These are phyloP conservation scores for Akanthomyces dipterigenus DNA, from an alignment of 2,329 filamentous ascomycete genomes.

Conservation along the genomic window DNA sequence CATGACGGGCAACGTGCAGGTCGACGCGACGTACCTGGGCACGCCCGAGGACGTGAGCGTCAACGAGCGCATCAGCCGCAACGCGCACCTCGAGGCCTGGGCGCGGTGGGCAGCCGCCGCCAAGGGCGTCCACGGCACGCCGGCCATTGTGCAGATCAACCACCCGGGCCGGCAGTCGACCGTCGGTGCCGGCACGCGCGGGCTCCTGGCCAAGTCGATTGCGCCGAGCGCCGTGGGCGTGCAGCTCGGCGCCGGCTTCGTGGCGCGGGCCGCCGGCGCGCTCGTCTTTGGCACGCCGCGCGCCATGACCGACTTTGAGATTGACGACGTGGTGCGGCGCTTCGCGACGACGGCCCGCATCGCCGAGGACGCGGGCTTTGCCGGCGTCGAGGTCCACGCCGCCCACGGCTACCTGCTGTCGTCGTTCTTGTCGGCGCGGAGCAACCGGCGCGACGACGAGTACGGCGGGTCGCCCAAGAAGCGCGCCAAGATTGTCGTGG, in stretches of 20 bases:
- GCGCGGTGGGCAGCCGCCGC: slow-evolving; percentile 28
- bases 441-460: slow-evolving; percentile 45
- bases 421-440: slow-evolving; percentile 45
- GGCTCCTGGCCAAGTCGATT: slow-evolving; percentile 31
- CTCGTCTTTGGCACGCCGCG: slow-evolving; percentile 47
- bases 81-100: slow-evolving; percentile 30
- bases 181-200: slow-evolving; percentile 28
- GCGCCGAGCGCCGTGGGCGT: slow-evolving; percentile 38
- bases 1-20: slow-evolving; percentile 43
- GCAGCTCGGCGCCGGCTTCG: slow-evolving; percentile 30
- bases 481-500: slow-evolving; percentile 42
- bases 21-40: slow-evolving; percentile 33
- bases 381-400: slow-evolving; percentile 38
- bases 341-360: slow-evolving; percentile 49
- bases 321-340: slow-evolving; percentile 42
- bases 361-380: slow-evolving; percentile 37
- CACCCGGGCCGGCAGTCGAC: slow-evolving; percentile 42
- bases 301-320: slow-evolving; percentile 49
- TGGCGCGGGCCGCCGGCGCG: slow-evolving; percentile 24
- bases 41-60: slow-evolving; percentile 27
- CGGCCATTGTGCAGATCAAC: slow-evolving; percentile 38
- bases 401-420: slow-evolving; percentile 53
- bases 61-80: slow-evolving; percentile 17
- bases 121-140: slow-evolving; percentile 25
- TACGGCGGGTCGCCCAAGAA: slow-evolving; percentile 48